Evolutionary conservation across 2,329 filamentous ascomycete genomes (phyloP).

Genomic region (Diaporthe citri): DNA sequence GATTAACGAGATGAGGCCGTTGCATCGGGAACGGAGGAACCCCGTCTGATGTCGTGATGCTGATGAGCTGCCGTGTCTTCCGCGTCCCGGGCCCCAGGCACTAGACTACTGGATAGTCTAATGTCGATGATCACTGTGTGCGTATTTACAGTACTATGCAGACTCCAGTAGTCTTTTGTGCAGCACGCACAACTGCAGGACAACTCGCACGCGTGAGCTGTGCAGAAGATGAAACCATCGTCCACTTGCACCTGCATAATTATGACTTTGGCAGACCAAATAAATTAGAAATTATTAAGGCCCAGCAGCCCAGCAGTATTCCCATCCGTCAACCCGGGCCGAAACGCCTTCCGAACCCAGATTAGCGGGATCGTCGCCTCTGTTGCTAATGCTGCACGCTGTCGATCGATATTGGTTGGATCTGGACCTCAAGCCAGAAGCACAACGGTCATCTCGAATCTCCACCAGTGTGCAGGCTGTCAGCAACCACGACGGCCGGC

Average conservation of each 20-base stretch:
- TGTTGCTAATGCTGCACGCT: constrained; percentile 19
- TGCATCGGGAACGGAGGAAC: constrained; percentile 24
- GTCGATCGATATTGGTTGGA: constrained; percentile 30
- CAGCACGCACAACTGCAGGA: neutral
- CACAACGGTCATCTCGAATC: constrained; percentile 20
- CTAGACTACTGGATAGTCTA: neutral
- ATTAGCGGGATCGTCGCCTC: constrained; percentile 34
- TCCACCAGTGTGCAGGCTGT: constrained; percentile 15
- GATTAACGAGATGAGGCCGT: constrained; percentile 23
- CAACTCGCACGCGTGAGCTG: neutral
- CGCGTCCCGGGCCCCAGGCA: constrained; percentile 23
- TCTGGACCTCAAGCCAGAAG: constrained; percentile 6
- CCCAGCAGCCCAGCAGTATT: neutral
- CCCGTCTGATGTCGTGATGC: constrained; percentile 23
- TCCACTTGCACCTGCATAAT: neutral
- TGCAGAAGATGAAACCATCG: neutral
- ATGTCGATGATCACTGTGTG: neutral
- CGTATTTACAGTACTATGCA: neutral
- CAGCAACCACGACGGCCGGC: constrained; percentile 8
- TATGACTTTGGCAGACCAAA: neutral
- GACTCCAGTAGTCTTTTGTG: neutral
- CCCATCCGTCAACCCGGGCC: constrained; percentile 34
- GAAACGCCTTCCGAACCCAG: constrained; percentile 35
- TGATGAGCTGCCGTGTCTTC: constrained; percentile 22
- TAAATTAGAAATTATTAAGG: neutral